These are phyloP conservation scores for Achaetomium macrosporum DNA, from an alignment of 2,329 filamentous ascomycete species.

Conservation along the genomic window DNA sequence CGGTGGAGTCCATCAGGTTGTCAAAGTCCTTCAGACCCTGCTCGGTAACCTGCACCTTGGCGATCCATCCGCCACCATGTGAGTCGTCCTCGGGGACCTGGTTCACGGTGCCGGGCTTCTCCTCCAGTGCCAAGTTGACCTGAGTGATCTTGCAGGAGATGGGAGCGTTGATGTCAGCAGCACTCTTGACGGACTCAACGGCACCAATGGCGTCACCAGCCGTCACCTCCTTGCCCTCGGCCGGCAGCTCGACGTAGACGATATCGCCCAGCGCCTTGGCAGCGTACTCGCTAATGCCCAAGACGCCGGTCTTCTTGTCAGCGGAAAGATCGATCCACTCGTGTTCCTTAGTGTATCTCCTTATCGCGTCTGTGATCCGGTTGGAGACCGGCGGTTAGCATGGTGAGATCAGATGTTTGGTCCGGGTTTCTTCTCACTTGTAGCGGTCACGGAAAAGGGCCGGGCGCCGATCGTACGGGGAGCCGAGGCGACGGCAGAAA, in stretches of 20 bases:
- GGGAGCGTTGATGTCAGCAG: slow-evolving; percentile 93
- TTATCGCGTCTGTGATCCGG: slow-evolving; percentile 53
- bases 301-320: slow-evolving; percentile 72
- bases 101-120: slow-evolving; percentile 85
- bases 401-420: slow-evolving; percentile 5
- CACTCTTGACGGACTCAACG: slow-evolving; percentile 96
- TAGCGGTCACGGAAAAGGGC: slow-evolving; percentile 41
- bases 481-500: slow-evolving; percentile 35
- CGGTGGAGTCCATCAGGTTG: slow-evolving; percentile 66
- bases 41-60: slow-evolving; percentile 73
- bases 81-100: slow-evolving; percentile 75
- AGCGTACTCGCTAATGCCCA: slow-evolving; percentile 87
- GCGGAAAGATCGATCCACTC: slow-evolving; percentile 92
- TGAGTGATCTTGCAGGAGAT: slow-evolving; percentile 70
- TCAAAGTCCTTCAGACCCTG: slow-evolving; percentile 62
- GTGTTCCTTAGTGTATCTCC: slow-evolving; percentile 94
- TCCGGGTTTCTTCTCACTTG: slow-evolving; percentile 34
- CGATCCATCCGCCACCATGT: slow-evolving; percentile 82
- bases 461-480: slow-evolving; percentile 37
- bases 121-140: slow-evolving; percentile 69
- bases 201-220: slow-evolving; percentile 84
- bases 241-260: slow-evolving; percentile 92
- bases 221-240: slow-evolving; percentile 59
- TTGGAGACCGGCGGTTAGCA: slow-evolving; percentile 13
- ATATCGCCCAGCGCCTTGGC: slow-evolving; percentile 91